These are phyloP conservation scores for Byssochlamys sp. DNA, from an alignment of 2,329 filamentous ascomycete species.

Conservation along the genomic window DNA sequence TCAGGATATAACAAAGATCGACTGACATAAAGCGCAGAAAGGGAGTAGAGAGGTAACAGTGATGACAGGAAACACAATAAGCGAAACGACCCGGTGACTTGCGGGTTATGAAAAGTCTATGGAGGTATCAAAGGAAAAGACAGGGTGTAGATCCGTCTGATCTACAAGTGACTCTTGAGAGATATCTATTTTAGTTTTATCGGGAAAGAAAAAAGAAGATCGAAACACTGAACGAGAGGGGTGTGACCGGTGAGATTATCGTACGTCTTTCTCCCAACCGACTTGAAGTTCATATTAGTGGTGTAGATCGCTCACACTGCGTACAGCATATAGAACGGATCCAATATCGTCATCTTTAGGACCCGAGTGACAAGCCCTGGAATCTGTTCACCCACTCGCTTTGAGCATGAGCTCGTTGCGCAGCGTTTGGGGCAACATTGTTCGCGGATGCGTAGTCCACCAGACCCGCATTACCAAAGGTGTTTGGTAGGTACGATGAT, in stretches of 20 bases:
- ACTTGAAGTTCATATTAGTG: not conserved
- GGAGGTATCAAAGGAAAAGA: conserved; percentile 20
- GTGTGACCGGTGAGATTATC: not conserved
- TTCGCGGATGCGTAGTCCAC: conserved; percentile 19
- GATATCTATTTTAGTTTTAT: not conserved
- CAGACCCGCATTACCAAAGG: conserved; percentile 27
- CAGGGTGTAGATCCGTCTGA: conserved; percentile 17
- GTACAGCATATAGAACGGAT: not conserved
- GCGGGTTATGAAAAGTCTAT: conserved; percentile 18
- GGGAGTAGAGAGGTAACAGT: not conserved
- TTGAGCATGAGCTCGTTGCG: conserved; percentile 24
- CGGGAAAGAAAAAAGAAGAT: conserved; percentile 1
- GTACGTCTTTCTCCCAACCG: not conserved
- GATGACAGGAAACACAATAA: not conserved
- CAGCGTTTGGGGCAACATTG: conserved; percentile 26
- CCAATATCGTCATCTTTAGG: conserved; percentile 21
- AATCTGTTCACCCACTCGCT: conserved; percentile 56
- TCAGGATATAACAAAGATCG: not conserved
- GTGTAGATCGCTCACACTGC: not conserved
- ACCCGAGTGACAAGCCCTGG: conserved; percentile 63
- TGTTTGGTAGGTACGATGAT: conserved; percentile 20
- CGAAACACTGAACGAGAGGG: not conserved
- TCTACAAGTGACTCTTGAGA: conserved; percentile 7
- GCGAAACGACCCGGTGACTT: conserved; percentile 10
- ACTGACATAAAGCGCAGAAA: not conserved